These are phyloP conservation scores for Populus simonii DNA, from an alignment of 345 rosid genomes.

Conservation along the genomic window DNA sequence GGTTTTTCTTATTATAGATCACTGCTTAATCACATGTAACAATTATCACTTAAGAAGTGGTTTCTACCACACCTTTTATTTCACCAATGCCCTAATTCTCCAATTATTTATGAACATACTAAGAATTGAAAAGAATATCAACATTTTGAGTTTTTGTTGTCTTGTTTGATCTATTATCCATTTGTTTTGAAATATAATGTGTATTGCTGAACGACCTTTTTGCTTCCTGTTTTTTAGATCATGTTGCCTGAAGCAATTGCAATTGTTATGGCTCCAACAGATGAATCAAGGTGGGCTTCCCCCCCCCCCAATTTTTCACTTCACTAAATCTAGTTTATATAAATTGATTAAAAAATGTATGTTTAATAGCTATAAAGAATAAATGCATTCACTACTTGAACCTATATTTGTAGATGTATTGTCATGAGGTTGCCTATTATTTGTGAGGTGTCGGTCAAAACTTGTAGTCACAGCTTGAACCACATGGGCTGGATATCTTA, in stretches of 20 bases:
- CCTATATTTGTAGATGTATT: no score
- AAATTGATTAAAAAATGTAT: neutral
- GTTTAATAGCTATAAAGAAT: neutral
- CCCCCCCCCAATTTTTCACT: neutral
- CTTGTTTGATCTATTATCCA: neutral
- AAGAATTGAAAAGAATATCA: neutral
- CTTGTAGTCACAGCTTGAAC: neutral
- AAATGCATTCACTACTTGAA: no score
- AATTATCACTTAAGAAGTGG: neutral
- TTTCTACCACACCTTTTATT: neutral
- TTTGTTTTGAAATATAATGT: neutral
- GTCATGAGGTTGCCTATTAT: neutral
- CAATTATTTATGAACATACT: neutral
- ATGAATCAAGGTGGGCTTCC: conserved; percentile 52
- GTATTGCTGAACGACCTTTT: conserved; percentile 2
- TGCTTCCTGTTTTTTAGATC: conserved; percentile 39
- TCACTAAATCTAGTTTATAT: neutral
- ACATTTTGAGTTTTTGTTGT: neutral
- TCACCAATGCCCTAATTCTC: neutral
- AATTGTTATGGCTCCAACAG: conserved; percentile 97
- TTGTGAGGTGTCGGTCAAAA: neutral
- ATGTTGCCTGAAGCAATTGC: conserved; percentile 95
- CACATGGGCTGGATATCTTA: no score
- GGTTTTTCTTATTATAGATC: no score
- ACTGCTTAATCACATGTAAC: neutral